These are phyloP conservation scores for Dendrobium chrysotoxum DNA, from an alignment of 106 monocot genomes.

Conservation along the genomic window DNA sequence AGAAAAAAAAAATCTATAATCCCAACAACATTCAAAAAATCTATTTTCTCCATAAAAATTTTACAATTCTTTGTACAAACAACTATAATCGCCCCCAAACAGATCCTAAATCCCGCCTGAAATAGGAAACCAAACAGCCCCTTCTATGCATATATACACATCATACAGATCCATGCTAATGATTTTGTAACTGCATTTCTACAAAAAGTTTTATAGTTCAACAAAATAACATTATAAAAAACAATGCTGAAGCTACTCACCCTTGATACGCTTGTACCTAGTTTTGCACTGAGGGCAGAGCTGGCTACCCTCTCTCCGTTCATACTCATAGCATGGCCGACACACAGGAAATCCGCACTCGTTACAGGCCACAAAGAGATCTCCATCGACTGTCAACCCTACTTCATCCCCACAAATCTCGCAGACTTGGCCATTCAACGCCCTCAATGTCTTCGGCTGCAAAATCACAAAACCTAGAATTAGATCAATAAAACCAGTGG, in stretches of 20 bases:
- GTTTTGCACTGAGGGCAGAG: constrained; percentile 91
- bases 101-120: no score
- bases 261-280: constrained; percentile 84
- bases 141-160: no score
- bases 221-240: neutral
- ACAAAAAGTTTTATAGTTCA: neutral
- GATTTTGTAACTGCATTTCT: neutral
- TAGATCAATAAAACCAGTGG: neutral
- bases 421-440: constrained; percentile 72
- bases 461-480: constrained; percentile 8
- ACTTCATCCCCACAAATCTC: constrained; percentile 90
- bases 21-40: neutral
- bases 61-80: no score
- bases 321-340: constrained; percentile 90
- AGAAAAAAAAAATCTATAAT: no score
- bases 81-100: no score
- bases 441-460: constrained; percentile 56
- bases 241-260: constrained; percentile 13
- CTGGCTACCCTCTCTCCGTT: constrained; percentile 80
- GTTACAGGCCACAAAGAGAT: constrained; percentile 88
- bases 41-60: neutral
- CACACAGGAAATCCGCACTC: constrained; percentile 90
- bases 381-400: constrained; percentile 69
- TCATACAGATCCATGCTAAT: neutral
- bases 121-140: no score